Percentiles rank a stretch among this genome's conserved stretches.
These are phyloP conservation scores for Phoenix roebelenii DNA, from an alignment of 176 grass and related monocot species.

Conservation along the genomic window DNA sequence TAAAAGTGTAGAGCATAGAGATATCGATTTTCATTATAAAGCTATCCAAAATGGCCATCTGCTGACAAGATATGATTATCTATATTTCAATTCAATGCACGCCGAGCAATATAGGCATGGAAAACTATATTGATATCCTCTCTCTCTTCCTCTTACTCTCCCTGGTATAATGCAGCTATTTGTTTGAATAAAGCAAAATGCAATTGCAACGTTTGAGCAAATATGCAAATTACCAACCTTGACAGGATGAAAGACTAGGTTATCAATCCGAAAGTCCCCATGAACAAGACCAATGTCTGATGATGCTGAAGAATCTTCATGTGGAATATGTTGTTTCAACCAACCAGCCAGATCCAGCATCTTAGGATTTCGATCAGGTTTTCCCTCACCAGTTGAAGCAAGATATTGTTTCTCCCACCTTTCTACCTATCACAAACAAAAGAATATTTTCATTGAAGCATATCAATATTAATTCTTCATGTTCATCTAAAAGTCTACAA, in stretches of 20 bases:
- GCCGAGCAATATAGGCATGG: no score
- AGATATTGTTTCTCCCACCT: slow-evolving; percentile 92
- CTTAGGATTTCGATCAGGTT: slow-evolving; percentile 55
- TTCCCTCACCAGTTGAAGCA: slow-evolving; percentile 66
- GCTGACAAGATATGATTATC: no score
- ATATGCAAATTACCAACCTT: slow-evolving; percentile 36
- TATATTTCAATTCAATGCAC: no score
- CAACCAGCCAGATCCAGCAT: slow-evolving; percentile 76
- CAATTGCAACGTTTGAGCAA: background rate
- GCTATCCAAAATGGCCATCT: no score
- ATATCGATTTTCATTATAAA: no score
- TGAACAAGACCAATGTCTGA: slow-evolving; percentile 72
- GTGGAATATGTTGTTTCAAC: slow-evolving; percentile 65
- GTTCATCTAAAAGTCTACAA: no score
- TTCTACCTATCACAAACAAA: slow-evolving; percentile 38
- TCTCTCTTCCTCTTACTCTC: no score
- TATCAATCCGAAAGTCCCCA: slow-evolving; percentile 84
- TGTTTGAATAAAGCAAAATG: background rate
- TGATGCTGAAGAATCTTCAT: slow-evolving; percentile 49
- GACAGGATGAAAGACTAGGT: slow-evolving; percentile 82
- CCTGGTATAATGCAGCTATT: no score
- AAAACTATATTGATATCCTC: no score
- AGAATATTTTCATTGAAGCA: background rate
- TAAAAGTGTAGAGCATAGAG: no score
- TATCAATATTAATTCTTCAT: no score